phyloP scores from a whole-genome alignment of 1,139 yeast genomes.

The Pichia sp. region DNA sequence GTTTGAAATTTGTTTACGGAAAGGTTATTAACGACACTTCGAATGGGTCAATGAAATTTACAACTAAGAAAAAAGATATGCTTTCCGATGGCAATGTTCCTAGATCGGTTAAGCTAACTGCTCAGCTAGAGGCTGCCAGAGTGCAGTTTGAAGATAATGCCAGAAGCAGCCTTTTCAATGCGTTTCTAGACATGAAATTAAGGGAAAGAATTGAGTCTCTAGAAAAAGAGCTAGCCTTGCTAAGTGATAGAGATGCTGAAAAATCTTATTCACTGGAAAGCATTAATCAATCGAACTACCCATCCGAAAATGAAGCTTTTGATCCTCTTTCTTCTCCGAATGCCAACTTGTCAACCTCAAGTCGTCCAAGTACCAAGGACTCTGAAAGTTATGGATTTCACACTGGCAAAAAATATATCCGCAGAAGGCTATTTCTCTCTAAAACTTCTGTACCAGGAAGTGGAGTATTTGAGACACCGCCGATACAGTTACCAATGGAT shows the following conservation, averaged over 20 bases:
- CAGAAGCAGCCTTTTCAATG: constrained; percentile 13
- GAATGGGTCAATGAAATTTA: constrained; percentile 7
- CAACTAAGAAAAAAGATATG: constrained; percentile 5
- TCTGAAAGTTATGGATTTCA: background rate
- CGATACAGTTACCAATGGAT: constrained; percentile 12
- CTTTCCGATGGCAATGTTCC: background rate
- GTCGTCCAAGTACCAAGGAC: constrained; percentile 8
- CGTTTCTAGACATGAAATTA: constrained; percentile 17
- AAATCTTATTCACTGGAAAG: background rate
- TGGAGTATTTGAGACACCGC: constrained; percentile 19
- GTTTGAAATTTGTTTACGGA: constrained; percentile 14
- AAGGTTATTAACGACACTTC: constrained; percentile 8
- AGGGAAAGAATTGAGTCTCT: constrained; percentile 15
- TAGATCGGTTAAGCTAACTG: background rate
- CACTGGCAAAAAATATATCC: constrained; percentile 10
- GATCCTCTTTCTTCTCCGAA: constrained; percentile 1
- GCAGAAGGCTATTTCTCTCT: constrained; percentile 14
- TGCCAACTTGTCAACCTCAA: background rate
- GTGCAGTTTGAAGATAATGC: constrained; percentile 13
- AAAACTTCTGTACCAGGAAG: constrained; percentile 17
- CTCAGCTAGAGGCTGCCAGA: constrained; percentile 1
- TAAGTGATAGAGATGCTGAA: background rate
- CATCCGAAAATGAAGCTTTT: background rate
- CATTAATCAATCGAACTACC: background rate
- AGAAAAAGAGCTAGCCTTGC: constrained; percentile 8